Conservation (phyloP, 2,329 filamentous ascomycete genomes). For the Cercospora berteroae region DNA sequence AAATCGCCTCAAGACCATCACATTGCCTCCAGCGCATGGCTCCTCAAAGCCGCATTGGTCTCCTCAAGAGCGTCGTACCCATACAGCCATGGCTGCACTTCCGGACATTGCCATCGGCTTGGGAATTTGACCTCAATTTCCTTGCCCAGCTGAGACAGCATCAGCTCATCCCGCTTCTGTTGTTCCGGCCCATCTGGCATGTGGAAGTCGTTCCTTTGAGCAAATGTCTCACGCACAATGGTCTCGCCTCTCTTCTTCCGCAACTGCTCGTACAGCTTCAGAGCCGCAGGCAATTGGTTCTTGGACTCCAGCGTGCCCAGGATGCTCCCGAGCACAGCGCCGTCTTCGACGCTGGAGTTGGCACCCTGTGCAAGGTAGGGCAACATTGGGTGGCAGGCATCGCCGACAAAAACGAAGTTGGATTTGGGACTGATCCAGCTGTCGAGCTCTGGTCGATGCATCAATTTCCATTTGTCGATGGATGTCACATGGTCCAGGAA, state of each 20-base stretch:
- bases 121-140: constrained; percentile 58
- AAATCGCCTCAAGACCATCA: not conserved
- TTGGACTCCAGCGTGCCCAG: constrained; percentile 51
- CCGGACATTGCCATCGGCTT: constrained; percentile 62
- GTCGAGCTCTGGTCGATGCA: constrained; percentile 55
- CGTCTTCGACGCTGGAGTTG: constrained; percentile 67
- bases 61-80: constrained; percentile 62
- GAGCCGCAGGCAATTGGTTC: constrained; percentile 40
- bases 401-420: constrained; percentile 55
- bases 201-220: constrained; percentile 44
- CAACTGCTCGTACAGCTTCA: constrained; percentile 48
- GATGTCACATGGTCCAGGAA: constrained; percentile 54
- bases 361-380: constrained; percentile 60
- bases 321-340: constrained; percentile 61
- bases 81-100: constrained; percentile 63
- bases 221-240: constrained; percentile 64
- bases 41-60: constrained; percentile 38
- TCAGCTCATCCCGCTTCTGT: constrained; percentile 56
- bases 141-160: constrained; percentile 56
- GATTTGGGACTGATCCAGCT: constrained; percentile 55
- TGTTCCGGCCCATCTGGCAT: constrained; percentile 56
- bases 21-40: not conserved
- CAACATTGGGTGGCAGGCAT: constrained; percentile 54
- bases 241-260: constrained; percentile 51
- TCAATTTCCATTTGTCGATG: constrained; percentile 69